These are phyloP conservation scores for Xerocomellus intermedius DNA, from an alignment of 768 basidiomycete species.

Conservation along the genomic window DNA sequence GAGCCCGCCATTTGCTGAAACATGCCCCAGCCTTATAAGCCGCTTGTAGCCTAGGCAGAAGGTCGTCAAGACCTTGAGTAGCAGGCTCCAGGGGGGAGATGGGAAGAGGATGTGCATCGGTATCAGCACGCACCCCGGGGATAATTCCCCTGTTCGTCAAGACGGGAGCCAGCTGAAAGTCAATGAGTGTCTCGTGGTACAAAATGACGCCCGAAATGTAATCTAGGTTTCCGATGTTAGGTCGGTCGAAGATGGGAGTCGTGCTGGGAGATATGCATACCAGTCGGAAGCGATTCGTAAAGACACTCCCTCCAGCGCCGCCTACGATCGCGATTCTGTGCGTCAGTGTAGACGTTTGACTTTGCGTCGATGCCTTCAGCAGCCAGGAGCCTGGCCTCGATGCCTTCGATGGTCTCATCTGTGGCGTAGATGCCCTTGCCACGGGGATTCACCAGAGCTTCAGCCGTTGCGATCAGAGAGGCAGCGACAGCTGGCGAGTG, in stretches of 20 bases:
- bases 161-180: slow-evolving; percentile 47
- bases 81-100: slow-evolving; percentile 44
- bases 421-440: slow-evolving; percentile 47
- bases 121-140: slow-evolving; percentile 50
- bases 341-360: slow-evolving; percentile 30
- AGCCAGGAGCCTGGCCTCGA: slow-evolving; percentile 39
- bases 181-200: slow-evolving; percentile 47
- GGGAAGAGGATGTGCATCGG: slow-evolving; percentile 46
- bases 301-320: slow-evolving; percentile 46
- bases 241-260: background rate
- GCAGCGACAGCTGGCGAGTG: slow-evolving; percentile 36
- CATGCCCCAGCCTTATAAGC: slow-evolving; percentile 45
- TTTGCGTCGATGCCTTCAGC: slow-evolving; percentile 28
- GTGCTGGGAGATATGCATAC: slow-evolving; percentile 23
- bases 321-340: slow-evolving; percentile 40
- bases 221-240: slow-evolving; percentile 28
- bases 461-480: slow-evolving; percentile 44
- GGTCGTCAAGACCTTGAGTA: slow-evolving; percentile 49
- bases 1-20: slow-evolving; percentile 53
- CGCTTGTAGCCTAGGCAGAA: slow-evolving; percentile 41
- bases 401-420: slow-evolving; percentile 7
- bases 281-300: slow-evolving; percentile 41
- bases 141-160: slow-evolving; percentile 47
- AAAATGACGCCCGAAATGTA: slow-evolving; percentile 53
- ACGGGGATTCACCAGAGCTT: slow-evolving; percentile 30